Evolutionary conservation across 2,329 filamentous ascomycete species (phyloP).

Genomic region (Byssoonygena ceratinophila): DNA sequence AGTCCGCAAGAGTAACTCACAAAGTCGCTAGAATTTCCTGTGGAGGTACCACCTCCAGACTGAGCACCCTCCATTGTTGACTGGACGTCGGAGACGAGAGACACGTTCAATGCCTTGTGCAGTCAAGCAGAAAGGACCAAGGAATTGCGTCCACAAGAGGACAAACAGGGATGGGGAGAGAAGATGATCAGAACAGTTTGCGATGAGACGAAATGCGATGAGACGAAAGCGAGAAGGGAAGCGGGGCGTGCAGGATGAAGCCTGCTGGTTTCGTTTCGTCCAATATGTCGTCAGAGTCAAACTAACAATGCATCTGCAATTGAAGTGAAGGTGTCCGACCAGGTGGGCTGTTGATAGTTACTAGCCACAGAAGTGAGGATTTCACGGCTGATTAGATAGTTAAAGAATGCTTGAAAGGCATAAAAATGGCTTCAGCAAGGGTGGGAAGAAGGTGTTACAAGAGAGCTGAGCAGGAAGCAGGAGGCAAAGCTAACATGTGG

Average conservation of each 20-base stretch:
- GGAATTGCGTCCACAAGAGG: neutral
- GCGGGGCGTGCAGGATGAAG: neutral
- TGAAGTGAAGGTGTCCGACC: neutral
- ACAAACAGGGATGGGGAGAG: too few species aligned
- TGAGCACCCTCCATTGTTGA: conserved; percentile 14
- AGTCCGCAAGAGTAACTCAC: conserved; percentile 53
- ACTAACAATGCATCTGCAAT: conserved; percentile 9
- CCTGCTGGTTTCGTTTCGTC: conserved; percentile 11
- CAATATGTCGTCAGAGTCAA: conserved; percentile 7
- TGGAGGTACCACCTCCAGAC: conserved; percentile 24
- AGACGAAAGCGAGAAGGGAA: neutral
- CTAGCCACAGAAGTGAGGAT: neutral
- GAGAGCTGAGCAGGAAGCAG: neutral
- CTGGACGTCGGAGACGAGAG: neutral
- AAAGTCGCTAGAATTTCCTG: conserved; percentile 90
- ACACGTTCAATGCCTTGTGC: neutral
- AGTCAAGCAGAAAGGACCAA: neutral
- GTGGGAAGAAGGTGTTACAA: neutral
- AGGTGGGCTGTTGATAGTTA: neutral
- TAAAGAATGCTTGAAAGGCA: neutral
- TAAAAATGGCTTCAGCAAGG: neutral
- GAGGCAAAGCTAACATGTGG: conserved; percentile 1
- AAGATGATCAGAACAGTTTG: neutral
- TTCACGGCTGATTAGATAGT: neutral
- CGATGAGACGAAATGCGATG: neutral